Percentiles rank a stretch among this genome's conserved stretches.
Conservation (phyloP, 116 monocot genomes). For the Zostera marina region DNA sequence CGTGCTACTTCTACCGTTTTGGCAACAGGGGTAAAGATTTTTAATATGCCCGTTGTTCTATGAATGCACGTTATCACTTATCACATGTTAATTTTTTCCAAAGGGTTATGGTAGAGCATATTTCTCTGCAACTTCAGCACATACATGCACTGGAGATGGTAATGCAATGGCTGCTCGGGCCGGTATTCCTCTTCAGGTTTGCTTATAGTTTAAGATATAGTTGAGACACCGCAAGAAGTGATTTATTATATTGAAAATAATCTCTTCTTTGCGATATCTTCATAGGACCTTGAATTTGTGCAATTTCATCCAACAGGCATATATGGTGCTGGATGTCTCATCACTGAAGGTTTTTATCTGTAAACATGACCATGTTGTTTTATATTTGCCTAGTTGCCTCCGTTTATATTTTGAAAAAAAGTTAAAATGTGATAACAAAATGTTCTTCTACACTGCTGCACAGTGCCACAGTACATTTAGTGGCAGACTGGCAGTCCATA, state of each 20-base stretch:
- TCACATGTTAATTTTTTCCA: background rate
- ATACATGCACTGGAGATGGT: constrained; percentile 98
- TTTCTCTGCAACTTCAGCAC: constrained; percentile 98
- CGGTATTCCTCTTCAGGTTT: constrained; percentile 87
- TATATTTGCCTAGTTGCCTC: too few relatives aligned
- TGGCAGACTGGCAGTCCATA: too few relatives aligned
- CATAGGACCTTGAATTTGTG: constrained; percentile 97
- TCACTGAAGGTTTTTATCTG: constrained; percentile 58
- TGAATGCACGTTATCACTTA: too few relatives aligned
- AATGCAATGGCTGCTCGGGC: constrained; percentile 98
- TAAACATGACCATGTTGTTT: background rate
- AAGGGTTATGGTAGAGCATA: constrained; percentile 96
- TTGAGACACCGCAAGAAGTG: background rate
- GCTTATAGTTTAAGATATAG: constrained; percentile 2
- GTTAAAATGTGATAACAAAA: too few relatives aligned
- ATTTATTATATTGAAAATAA: background rate
- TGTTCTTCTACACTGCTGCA: too few relatives aligned
- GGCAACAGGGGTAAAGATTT: constrained; percentile 66
- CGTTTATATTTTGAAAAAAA: too few relatives aligned
- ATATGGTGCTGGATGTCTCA: constrained; percentile 98
- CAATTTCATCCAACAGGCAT: constrained; percentile 99
- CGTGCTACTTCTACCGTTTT: constrained; percentile 73
- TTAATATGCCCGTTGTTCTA: background rate
- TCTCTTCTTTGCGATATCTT: background rate
- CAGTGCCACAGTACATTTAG: too few relatives aligned